Percentiles rank a stretch among this genome's conserved stretches.
Conservation (phyloP, 2,329 filamentous ascomycete species). For the Colletotrichum endophyticum region DNA sequence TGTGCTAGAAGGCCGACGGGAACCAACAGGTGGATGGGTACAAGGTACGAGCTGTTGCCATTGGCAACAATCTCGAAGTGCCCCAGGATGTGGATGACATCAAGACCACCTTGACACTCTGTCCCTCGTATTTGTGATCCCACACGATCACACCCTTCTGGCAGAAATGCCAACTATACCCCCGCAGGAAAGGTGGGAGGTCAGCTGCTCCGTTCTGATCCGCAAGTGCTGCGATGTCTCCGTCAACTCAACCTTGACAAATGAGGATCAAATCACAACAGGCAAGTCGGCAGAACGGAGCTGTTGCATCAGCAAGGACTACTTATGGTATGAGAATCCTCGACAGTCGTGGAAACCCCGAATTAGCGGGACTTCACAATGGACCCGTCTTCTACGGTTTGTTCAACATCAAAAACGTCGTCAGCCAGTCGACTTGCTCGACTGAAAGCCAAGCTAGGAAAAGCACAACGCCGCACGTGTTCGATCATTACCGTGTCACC, state of each 20-base stretch:
- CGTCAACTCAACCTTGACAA: background rate
- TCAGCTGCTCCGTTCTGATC: background rate
- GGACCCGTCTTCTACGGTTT: slow-evolving; percentile 12
- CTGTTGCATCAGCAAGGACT: background rate
- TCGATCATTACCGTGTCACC: background rate
- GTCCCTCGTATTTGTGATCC: background rate
- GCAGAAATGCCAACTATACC: background rate
- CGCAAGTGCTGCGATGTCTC: background rate
- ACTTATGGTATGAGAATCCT: background rate
- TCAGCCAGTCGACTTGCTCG: background rate
- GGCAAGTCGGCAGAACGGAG: background rate
- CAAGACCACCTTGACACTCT: slow-evolving; percentile 6
- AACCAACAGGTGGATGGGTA: background rate
- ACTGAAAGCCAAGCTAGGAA: background rate
- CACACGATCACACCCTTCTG: background rate
- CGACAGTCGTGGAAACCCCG: background rate
- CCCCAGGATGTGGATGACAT: background rate
- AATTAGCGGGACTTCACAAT: slow-evolving; percentile 12
- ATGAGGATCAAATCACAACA: background rate
- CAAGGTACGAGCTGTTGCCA: slow-evolving; percentile 16
- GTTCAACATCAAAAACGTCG: background rate
- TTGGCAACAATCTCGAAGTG: slow-evolving; percentile 13
- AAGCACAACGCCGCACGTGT: background rate
- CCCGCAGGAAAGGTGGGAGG: background rate
- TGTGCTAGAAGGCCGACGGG: background rate